Conservation (phyloP, 148 eudicot species). For the Chenopodium suecicum region DNA sequence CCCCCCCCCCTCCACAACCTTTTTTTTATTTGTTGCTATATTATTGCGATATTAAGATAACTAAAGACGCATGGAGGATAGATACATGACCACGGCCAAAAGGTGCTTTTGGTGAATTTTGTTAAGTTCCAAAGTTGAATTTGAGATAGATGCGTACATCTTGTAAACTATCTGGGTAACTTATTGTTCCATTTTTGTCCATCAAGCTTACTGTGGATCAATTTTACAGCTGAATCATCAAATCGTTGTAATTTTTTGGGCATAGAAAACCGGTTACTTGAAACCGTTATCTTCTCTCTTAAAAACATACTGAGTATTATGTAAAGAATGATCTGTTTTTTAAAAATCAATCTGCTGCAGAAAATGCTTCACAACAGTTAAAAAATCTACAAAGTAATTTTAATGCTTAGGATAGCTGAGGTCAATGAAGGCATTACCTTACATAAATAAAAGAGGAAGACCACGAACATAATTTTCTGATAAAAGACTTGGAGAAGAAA, state of each 20-base stretch:
- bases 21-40: background rate
- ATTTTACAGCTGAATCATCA: background rate
- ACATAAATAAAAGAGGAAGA: background rate
- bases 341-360: background rate
- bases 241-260: background rate
- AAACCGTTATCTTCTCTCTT: background rate
- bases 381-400: background rate
- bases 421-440: background rate
- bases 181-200: background rate
- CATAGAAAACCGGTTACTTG: background rate
- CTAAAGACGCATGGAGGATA: background rate
- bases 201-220: background rate
- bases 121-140: background rate
- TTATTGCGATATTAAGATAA: background rate
- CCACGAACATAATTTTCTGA: background rate
- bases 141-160: background rate
- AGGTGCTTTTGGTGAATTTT: background rate
- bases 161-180: background rate
- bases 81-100: background rate
- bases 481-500: background rate
- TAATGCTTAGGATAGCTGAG: background rate
- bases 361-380: background rate
- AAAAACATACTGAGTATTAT: too few species aligned
- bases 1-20: too few species aligned
- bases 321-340: background rate